Conservation (phyloP, 306 rosid species). For the Geum urbanum region DNA sequence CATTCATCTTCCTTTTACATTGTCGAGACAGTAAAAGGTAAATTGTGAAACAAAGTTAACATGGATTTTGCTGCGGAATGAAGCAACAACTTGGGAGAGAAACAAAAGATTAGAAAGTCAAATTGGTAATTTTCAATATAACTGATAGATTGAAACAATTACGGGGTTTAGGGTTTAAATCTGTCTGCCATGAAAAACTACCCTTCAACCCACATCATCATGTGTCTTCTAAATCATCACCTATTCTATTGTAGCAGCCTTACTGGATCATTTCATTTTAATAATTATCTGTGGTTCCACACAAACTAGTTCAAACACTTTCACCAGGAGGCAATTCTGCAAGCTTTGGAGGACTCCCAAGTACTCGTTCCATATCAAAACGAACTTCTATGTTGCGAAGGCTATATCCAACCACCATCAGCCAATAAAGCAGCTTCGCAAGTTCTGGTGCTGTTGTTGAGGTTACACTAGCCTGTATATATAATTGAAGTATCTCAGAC, state of each 20-base stretch:
- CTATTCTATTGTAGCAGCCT: neutral
- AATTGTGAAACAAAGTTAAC: neutral
- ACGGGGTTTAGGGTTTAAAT: neutral
- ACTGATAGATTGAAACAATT: neutral
- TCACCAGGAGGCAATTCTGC: constrained; percentile 96
- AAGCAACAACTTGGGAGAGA: neutral
- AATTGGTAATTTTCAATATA: neutral
- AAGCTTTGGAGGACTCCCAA: constrained; percentile 70
- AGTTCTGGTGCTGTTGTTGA: constrained; percentile 84
- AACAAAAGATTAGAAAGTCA: neutral
- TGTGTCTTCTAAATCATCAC: constrained; percentile 1
- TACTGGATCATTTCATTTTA: neutral
- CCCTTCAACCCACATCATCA: neutral
- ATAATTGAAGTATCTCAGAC: neutral
- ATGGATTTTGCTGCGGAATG: neutral
- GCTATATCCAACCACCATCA: constrained; percentile 96
- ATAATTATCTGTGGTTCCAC: neutral
- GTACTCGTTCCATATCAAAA: constrained; percentile 92
- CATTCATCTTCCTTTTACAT: no score
- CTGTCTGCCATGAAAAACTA: neutral
- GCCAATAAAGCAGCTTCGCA: constrained; percentile 84
- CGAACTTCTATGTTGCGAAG: constrained; percentile 95
- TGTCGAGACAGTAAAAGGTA: no score
- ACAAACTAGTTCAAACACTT: constrained; percentile 33
- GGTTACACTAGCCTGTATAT: constrained; percentile 57